Conservation (phyloP, 1,284 basidiomycete genomes). For the Ganoderma sp. region DNA sequence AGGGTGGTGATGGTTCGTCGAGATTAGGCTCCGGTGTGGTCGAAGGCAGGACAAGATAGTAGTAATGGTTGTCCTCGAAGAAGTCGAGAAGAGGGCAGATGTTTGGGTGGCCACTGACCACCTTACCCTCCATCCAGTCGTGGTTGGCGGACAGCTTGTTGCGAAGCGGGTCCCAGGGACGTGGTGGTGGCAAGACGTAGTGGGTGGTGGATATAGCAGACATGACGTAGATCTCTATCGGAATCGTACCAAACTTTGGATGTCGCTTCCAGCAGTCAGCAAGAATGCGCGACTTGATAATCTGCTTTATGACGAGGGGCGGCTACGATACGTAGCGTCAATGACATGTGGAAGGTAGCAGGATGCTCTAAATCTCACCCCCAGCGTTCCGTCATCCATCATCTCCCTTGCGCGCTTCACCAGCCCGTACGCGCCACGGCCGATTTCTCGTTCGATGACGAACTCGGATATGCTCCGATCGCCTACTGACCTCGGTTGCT, state of each 20-base stretch:
- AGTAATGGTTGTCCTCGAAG: constrained; percentile 97
- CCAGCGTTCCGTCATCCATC: constrained; percentile 74
- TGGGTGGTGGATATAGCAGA: constrained; percentile 81
- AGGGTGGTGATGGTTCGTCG: constrained; percentile 60
- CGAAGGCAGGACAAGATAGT: constrained; percentile 87
- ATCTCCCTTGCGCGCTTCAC: constrained; percentile 91
- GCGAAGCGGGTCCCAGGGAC: constrained; percentile 83
- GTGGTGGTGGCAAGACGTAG: constrained; percentile 71
- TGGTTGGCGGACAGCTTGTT: constrained; percentile 41
- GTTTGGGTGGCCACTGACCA: constrained; percentile 86
- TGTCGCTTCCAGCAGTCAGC: constrained; percentile 99
- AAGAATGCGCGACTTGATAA: constrained; percentile 97
- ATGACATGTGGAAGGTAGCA: constrained; percentile 18
- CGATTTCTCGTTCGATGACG: constrained; percentile 85
- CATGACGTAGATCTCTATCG: constrained; percentile 99
- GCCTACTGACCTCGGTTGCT: constrained; percentile 58
- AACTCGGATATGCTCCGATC: constrained; percentile 78
- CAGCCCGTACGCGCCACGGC: constrained; percentile 96
- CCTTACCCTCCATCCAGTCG: constrained; percentile 69
- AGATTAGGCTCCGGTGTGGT: constrained; percentile 63
- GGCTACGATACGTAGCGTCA: constrained; percentile 49
- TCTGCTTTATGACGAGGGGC: constrained; percentile 92
- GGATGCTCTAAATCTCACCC: constrained; percentile 60
- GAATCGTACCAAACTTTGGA: constrained; percentile 93
- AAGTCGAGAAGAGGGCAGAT: constrained; percentile 96